These are phyloP conservation scores for Malassezia psittaci DNA, from an alignment of 1,284 basidiomycete species.

Conservation along the genomic window DNA sequence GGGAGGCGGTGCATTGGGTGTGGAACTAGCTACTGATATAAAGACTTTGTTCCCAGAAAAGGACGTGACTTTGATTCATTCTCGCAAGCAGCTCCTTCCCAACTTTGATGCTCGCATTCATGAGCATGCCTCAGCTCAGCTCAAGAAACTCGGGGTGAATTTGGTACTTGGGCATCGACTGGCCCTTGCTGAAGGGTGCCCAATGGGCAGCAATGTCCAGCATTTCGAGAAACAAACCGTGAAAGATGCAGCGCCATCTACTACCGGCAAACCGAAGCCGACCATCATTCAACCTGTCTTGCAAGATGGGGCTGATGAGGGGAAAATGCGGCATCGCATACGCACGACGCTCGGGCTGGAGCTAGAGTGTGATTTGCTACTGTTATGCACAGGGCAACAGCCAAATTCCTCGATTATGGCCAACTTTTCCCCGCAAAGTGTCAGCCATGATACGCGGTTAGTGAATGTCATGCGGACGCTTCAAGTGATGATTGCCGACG, in stretches of 20 bases:
- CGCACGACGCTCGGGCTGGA: constrained; percentile 40
- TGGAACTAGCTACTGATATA: constrained; percentile 43
- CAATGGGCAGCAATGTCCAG: constrained; percentile 30
- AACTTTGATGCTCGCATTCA: constrained; percentile 43
- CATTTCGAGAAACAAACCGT: constrained; percentile 10
- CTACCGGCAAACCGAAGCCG: background rate
- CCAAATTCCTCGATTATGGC: constrained; percentile 42
- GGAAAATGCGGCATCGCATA: constrained; percentile 15
- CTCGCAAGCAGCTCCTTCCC: constrained; percentile 40
- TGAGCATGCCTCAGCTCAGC: constrained; percentile 28
- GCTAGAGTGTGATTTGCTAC: constrained; percentile 39
- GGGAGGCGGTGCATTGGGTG: constrained; percentile 45
- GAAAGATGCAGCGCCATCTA: background rate
- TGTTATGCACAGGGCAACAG: constrained; percentile 46
- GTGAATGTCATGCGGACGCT: constrained; percentile 34
- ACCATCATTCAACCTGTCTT: background rate
- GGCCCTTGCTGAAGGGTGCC: constrained; percentile 40
- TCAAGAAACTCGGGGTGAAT: constrained; percentile 38
- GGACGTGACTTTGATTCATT: constrained; percentile 41
- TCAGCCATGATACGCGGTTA: constrained; percentile 32
- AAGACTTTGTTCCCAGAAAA: constrained; percentile 30
- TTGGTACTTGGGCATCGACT: constrained; percentile 43
- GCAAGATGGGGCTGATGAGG: background rate
- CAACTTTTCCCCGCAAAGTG: constrained; percentile 32
- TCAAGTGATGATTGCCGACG: constrained; percentile 36